phyloP scores from a whole-genome alignment of 208 protist genomes.

The Leishmania tarentolae region DNA sequence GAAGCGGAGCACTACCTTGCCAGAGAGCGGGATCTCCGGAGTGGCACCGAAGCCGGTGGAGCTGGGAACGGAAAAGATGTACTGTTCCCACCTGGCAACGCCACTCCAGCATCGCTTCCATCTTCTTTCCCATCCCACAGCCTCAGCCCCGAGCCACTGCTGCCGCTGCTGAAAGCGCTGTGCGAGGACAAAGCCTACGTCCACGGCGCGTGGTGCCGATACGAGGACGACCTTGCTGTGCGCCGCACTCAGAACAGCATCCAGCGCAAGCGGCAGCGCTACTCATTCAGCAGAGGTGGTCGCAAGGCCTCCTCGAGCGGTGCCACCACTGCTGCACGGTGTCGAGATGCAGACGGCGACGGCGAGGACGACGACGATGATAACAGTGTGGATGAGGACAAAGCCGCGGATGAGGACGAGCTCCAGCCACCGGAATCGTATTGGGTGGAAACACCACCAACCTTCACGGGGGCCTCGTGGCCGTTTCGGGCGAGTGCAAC shows the following conservation, averaged over 20 bases:
- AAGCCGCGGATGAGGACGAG: not conserved
- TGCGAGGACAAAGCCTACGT: conserved; percentile 55
- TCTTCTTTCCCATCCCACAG: not conserved
- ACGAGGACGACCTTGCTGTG: conserved; percentile 42
- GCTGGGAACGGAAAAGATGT: not conserved
- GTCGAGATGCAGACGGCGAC: not conserved
- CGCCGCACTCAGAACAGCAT: conserved; percentile 30
- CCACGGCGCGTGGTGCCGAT: conserved; percentile 47
- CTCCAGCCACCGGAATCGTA: conserved; percentile 24
- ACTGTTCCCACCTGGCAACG: not conserved
- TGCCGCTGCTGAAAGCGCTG: conserved; percentile 41
- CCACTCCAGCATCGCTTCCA: not conserved
- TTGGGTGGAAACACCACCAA: conserved; percentile 32
- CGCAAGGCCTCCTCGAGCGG: not conserved
- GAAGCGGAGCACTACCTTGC: not conserved
- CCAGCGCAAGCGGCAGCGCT: conserved; percentile 31
- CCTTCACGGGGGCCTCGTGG: conserved; percentile 8
- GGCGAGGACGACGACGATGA: not conserved
- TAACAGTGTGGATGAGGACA: not conserved
- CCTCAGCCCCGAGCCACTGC: conserved; percentile 21
- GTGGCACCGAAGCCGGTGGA: not conserved
- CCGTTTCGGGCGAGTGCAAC: not conserved
- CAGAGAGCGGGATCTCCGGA: not conserved
- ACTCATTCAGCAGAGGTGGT: conserved; percentile 17
- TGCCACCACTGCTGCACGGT: not conserved